Base-by-base conservation (phyloP, 2,329 filamentous ascomycete species). In the Cladophialophora psammophila region DNA sequence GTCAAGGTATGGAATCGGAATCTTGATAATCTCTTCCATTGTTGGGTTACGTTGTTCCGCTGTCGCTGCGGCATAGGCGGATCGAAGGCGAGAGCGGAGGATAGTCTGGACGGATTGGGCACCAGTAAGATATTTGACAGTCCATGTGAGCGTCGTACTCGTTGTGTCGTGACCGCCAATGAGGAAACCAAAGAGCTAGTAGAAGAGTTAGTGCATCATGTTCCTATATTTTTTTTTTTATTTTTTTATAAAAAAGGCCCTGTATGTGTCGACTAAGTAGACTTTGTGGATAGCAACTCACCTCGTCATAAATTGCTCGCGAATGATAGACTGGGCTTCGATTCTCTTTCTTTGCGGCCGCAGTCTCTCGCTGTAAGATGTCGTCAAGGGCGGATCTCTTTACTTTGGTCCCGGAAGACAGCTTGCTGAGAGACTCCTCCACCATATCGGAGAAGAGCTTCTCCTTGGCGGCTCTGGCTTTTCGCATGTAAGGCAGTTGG, bases 141-240 rank as follows among this genome's bases (percentile, higher is more conserved):
- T 76, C 81, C 81, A 83, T 38, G 69, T 67, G 0, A 83, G 69
- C 0, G 80, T 80, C 7, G 78, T 81, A 10, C 78, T 75, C 0
- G 79, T 82, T 0, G 82, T 83, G 56, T 84, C 81, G 65, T 83
- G 79, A n/a, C 81, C 83, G 56, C 79, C 78, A n/a, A 79, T 66
- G 2, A 79, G 66, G 65, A 78, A 77, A 2, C 75, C 77, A 42
- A 76, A 77, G 1, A 78, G 65, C 70, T 79, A 71, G 50, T 72
- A 20, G 32, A 40, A 12, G 12, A 7, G 31, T 53, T 13, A 62
- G 59, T 36, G 45, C 26, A 26, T 48, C 13, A 26, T 5, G 13
- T 18, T 48, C 42, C n/a, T 1, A n/a, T n/a, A n/a, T n/a, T n/a
- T n/a, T n/a, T n/a, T n/a, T n/a, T n/a, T n/a, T n/a, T n/a, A n/a